Conservation (phyloP, 2,329 filamentous ascomycete species). For the Fusarium armeniacum region DNA sequence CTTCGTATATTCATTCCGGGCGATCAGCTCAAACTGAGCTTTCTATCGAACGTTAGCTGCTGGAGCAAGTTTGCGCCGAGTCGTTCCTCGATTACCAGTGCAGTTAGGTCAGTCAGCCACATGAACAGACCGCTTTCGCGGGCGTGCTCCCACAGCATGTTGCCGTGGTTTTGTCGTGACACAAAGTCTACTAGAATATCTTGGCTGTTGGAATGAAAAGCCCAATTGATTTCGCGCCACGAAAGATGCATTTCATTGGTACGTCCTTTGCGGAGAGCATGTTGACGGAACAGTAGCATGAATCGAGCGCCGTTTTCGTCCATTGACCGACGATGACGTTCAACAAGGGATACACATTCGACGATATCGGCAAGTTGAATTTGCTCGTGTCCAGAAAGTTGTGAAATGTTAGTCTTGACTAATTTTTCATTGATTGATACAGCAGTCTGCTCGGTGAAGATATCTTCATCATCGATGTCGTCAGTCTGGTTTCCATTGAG, state of each 20-base stretch:
- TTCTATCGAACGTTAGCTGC: conserved; percentile 48
- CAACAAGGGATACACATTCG: conserved; percentile 86
- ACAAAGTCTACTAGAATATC: conserved; percentile 91
- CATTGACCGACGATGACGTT: conserved; percentile 88
- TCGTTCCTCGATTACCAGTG: conserved; percentile 70
- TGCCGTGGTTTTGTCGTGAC: conserved; percentile 81
- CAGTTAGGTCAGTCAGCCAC: conserved; percentile 85
- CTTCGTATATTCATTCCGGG: conserved; percentile 92
- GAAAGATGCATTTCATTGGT: conserved; percentile 75
- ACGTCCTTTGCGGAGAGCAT: conserved; percentile 77
- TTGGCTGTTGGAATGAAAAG: conserved; percentile 86
- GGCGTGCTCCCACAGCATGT: conserved; percentile 87
- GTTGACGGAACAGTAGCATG: conserved; percentile 87
- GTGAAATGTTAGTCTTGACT: conserved; percentile 79
- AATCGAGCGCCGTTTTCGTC: conserved; percentile 92
- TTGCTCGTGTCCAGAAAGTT: conserved; percentile 87
- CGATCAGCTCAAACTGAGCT: conserved; percentile 88
- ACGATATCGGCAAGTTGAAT: conserved; percentile 87
- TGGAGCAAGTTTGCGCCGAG: not conserved
- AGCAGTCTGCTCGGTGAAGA: conserved; percentile 80
- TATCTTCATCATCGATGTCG: conserved; percentile 69
- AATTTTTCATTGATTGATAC: conserved; percentile 80
- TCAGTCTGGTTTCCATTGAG: conserved; percentile 53
- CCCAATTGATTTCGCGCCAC: conserved; percentile 87
- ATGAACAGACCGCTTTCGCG: conserved; percentile 91